Evolutionary conservation across 2,329 filamentous ascomycete genomes (phyloP), one percentile per base, ranked within the genome.

Genomic region (Xylaria sp.): DNA sequence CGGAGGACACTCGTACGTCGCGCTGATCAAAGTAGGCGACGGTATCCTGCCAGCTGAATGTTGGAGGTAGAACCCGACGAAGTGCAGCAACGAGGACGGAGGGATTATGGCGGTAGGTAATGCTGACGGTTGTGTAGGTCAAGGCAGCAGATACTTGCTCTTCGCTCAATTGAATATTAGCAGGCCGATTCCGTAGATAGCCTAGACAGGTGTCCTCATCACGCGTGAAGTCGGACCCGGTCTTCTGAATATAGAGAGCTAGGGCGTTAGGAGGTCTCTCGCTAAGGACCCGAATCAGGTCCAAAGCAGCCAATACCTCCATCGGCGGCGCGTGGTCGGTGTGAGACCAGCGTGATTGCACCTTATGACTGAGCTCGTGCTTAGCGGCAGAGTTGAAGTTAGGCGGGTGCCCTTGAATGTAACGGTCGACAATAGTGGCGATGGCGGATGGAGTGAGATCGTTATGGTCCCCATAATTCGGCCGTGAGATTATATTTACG

Each of bases 381-480:
- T 92, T 89, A 66, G 88, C 90, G 62, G 90, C 86, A 63, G 93
- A 89, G 75, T 92, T 93, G 83, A 97, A 97, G 79, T 91, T 93
- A 31, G 92, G 92, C 36, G 94, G 93, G 60, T 94, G 93, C 74
- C 94, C 90, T 80, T 96, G 90, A 63, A 97, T 90, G 74, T 97
- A 92, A 74, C 93, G 92, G 79, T 97, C 93, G 79, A 97, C 85
- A 67, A 97, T 90, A 67, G 90, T 84, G 58, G 92, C 92, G 68
- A 97, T 86, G 77, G 96, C 93, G 49, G 88, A 82, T 36, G 90
- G 85, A 11, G 84, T 85, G 63, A 94, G 80, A 69, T 92, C 90
- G 72, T 90, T 86, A 74, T 92, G 89, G 48, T 88, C 86, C 60
- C 87, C 85, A 72, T 88, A 83, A 66, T 86, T 86, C 15, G 90